Evolutionary conservation across 2,329 filamentous ascomycete genomes (phyloP).

Genomic region (Corinectria fuckeliana): DNA sequence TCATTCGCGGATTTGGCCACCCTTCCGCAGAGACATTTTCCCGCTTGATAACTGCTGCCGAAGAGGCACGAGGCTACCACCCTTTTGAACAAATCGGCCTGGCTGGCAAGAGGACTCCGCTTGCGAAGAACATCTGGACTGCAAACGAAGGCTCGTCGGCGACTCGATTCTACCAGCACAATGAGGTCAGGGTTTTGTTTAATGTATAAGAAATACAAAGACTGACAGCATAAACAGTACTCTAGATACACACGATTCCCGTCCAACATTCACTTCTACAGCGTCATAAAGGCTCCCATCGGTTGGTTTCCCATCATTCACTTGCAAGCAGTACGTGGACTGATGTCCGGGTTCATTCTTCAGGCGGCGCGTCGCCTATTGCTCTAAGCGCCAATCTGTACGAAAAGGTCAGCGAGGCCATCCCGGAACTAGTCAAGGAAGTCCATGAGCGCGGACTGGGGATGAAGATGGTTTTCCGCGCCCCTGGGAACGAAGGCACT

Average conservation of each 20-base stretch:
- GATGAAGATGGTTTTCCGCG: conserved; percentile 23
- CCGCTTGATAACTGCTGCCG: conserved; percentile 8
- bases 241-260: conserved; percentile 24
- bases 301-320: background rate
- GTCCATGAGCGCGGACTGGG: conserved; percentile 9
- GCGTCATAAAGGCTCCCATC: conserved; percentile 21
- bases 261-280: conserved; percentile 25
- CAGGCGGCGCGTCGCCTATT: conserved; percentile 17
- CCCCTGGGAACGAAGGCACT: conserved; percentile 18
- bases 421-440: conserved; percentile 15
- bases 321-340: too few species aligned
- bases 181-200: too few species aligned
- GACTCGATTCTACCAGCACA: conserved; percentile 23
- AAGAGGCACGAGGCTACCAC: conserved; percentile 15
- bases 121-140: conserved; percentile 18
- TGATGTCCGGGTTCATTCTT: too few species aligned
- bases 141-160: conserved; percentile 21
- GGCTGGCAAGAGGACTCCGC: conserved; percentile 16
- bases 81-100: conserved; percentile 23
- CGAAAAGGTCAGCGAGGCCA: conserved; percentile 13
- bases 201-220: too few species aligned
- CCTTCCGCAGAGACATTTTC: conserved; percentile 22
- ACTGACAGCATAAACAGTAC: conserved; percentile 1
- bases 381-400: conserved; percentile 20
- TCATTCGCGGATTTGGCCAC: conserved; percentile 18